Percentiles rank a stretch among this genome's conserved stretches.
These are phyloP conservation scores for Berberis vulgaris DNA, from an alignment of 164 flowering plant genomes.

Conservation along the genomic window DNA sequence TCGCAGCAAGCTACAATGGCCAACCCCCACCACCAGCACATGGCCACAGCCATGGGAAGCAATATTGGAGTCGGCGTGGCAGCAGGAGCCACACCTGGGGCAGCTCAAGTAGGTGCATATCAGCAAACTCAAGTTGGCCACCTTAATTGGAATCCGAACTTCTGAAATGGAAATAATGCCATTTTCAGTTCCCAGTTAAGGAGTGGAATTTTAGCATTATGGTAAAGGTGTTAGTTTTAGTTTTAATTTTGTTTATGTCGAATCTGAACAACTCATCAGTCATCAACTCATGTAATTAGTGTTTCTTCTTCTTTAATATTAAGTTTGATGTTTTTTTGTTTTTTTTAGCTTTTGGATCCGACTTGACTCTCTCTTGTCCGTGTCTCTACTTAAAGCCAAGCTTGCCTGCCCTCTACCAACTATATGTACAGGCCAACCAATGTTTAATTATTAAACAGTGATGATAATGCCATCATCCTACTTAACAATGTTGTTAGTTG, in stretches of 20 bases:
- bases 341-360: background rate
- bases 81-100: slow-evolving; percentile 35
- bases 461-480: background rate
- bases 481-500: background rate
- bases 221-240: background rate
- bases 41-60: slow-evolving; percentile 59
- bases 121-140: slow-evolving; percentile 87
- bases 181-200: slow-evolving; percentile 1
- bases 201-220: slow-evolving; percentile 1
- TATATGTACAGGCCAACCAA: background rate
- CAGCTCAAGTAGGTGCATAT: slow-evolving; percentile 68
- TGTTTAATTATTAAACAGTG: background rate
- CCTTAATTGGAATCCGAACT: slow-evolving; percentile 69
- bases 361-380: background rate
- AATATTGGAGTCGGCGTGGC: slow-evolving; percentile 65
- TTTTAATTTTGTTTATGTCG: slow-evolving; percentile 16
- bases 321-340: background rate
- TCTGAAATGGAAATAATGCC: slow-evolving; percentile 26
- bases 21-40: slow-evolving; percentile 58
- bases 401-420: background rate
- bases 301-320: background rate
- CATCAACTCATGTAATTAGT: slow-evolving; percentile 18
- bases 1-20: slow-evolving; percentile 53
- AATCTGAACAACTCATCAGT: slow-evolving; percentile 17
- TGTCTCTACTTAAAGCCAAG: background rate